Evolutionary conservation across 176 grass and related monocot species (phyloP).

Genomic region (Cenchrus purpureus): DNA sequence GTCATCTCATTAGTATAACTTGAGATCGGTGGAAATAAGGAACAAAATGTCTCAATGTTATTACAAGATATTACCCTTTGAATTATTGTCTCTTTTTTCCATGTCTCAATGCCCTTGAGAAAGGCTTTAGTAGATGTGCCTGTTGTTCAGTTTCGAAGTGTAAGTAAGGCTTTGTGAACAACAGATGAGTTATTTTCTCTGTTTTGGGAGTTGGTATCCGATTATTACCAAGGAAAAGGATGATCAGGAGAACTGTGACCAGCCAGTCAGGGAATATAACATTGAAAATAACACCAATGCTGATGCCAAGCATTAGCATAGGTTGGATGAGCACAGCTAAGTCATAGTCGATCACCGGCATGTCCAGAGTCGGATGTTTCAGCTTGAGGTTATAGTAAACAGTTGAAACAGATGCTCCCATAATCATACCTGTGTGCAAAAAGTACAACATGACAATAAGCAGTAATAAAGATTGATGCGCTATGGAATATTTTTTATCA

Average conservation of each 20-base stretch:
- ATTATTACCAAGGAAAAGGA: slow-evolving; percentile 75
- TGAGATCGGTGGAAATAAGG: not conserved
- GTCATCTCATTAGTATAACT: not conserved
- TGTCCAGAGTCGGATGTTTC: slow-evolving; percentile 81
- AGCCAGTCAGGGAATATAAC: slow-evolving; percentile 92
- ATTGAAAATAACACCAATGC: slow-evolving; percentile 88
- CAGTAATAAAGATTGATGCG: not conserved
- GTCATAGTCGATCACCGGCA: slow-evolving; percentile 90
- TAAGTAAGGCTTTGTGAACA: slow-evolving; percentile 8
- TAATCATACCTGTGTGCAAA: slow-evolving; percentile 75
- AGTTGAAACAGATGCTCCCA: slow-evolving; percentile 78
- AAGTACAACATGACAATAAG: slow-evolving; percentile 15
- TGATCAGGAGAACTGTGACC: slow-evolving; percentile 83
- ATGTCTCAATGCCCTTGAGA: slow-evolving; percentile 87
- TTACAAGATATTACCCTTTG: slow-evolving; percentile 51
- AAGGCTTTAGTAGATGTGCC: slow-evolving; percentile 94
- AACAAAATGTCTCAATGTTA: not conserved
- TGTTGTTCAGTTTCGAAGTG: slow-evolving; percentile 29
- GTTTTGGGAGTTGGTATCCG: not conserved
- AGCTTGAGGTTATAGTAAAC: slow-evolving; percentile 90
- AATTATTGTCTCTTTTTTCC: slow-evolving; percentile 86
- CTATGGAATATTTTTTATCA: not conserved
- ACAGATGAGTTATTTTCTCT: not conserved
- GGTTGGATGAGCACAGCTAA: slow-evolving; percentile 85
- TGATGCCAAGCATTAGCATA: slow-evolving; percentile 96